These are phyloP conservation scores for Botrytis fabae DNA, from an alignment of 2,329 filamentous ascomycete species.

Conservation along the genomic window DNA sequence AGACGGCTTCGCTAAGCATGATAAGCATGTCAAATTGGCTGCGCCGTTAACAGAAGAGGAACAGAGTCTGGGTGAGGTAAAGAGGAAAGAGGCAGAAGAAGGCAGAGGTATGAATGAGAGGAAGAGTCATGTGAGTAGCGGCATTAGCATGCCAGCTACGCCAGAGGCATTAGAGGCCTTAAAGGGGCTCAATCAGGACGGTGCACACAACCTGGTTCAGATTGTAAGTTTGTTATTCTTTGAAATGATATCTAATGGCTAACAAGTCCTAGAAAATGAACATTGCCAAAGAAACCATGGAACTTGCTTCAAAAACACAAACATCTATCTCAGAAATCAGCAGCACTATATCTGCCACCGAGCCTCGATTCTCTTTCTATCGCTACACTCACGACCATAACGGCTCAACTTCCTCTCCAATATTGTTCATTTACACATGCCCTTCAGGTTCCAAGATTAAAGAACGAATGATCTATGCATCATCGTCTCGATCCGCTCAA, in stretches of 20 bases:
- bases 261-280: conserved; percentile 63
- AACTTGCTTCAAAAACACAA: conserved; percentile 57
- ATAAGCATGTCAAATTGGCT: conserved; percentile 62
- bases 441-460: conserved; percentile 73
- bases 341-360: conserved; percentile 60
- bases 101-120: conserved; percentile 63
- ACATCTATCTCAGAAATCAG: conserved; percentile 60
- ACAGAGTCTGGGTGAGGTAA: conserved; percentile 67
- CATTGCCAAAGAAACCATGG: conserved; percentile 65
- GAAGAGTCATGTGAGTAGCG: conserved; percentile 49
- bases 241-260: background rate
- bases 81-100: conserved; percentile 72
- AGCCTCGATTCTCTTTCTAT: conserved; percentile 80
- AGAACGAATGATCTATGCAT: conserved; percentile 81
- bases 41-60: conserved; percentile 82
- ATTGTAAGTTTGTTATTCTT: conserved; percentile 52
- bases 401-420: conserved; percentile 54
- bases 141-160: conserved; percentile 52
- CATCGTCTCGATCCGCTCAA: conserved; percentile 67
- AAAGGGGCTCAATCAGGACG: conserved; percentile 54
- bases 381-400: conserved; percentile 60
- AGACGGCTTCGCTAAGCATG: conserved; percentile 70
- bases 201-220: conserved; percentile 58
- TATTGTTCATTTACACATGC: conserved; percentile 83
- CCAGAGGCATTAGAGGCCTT: conserved; percentile 66